These are phyloP conservation scores for Vanrija sp. DNA, from an alignment of 1,284 basidiomycete genomes.

Conservation along the genomic window DNA sequence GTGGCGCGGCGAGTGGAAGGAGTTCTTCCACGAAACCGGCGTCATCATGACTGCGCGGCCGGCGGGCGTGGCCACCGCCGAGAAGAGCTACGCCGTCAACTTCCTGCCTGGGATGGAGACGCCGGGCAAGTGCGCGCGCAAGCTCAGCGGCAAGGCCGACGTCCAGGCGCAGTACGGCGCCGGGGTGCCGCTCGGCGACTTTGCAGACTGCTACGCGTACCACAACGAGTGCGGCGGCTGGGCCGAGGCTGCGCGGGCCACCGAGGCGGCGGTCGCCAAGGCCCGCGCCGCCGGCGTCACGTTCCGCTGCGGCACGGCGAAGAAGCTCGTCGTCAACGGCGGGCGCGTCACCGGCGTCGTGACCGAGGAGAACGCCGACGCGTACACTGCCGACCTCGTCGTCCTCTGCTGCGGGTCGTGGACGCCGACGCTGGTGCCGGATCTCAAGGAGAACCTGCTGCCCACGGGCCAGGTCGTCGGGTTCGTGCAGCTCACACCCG, in stretches of 20 bases:
- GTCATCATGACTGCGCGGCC: constrained; percentile 7
- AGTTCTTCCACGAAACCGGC: constrained; percentile 68
- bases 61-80: not conserved
- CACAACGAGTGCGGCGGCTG: constrained; percentile 74
- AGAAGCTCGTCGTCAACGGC: constrained; percentile 4
- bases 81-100: constrained; percentile 8
- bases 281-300: constrained; percentile 11
- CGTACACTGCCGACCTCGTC: constrained; percentile 27
- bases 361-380: constrained; percentile 56
- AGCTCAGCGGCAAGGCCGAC: constrained; percentile 5
- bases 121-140: constrained; percentile 9
- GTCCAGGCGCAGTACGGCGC: constrained; percentile 18
- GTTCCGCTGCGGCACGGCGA: constrained; percentile 9
- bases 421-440: constrained; percentile 22
- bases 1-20: constrained; percentile 56
- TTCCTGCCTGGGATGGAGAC: constrained; percentile 15
- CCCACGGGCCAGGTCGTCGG: constrained; percentile 60
- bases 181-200: constrained; percentile 6
- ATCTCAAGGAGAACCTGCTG: constrained; percentile 12
- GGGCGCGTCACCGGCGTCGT: constrained; percentile 57
- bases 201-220: constrained; percentile 53
- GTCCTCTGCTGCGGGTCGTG: constrained; percentile 41
- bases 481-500: constrained; percentile 61
- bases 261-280: constrained; percentile 44
- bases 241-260: constrained; percentile 67